Percentiles rank a stretch among this genome's conserved stretches.
Conservation (phyloP, 2,329 filamentous ascomycete species). For the Pseudocercospora musae region DNA sequence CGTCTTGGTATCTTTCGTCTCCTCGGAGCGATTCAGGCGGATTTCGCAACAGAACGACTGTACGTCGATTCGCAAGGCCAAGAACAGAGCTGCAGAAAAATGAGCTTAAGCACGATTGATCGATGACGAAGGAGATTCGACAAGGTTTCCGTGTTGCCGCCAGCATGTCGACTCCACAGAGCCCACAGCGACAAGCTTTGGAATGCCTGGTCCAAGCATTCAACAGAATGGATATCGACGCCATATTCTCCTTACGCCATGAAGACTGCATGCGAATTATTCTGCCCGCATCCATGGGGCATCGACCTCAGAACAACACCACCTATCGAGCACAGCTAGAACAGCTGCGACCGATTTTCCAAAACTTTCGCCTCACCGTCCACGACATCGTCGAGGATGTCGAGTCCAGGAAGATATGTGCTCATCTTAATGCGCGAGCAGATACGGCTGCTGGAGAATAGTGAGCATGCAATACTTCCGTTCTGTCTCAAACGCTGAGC, state of each 20-base stretch:
- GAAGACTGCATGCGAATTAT: conserved; percentile 31
- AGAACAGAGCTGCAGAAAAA: neutral
- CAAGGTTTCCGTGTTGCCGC: neutral
- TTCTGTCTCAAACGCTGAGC: neutral
- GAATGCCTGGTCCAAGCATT: conserved; percentile 33
- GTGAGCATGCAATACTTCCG: neutral
- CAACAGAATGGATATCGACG: conserved; percentile 32
- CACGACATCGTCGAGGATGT: conserved; percentile 35
- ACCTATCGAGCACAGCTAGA: conserved; percentile 21
- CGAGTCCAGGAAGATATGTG: conserved; percentile 29
- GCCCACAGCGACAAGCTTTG: conserved; percentile 32
- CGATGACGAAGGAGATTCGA: neutral
- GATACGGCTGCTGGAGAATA: conserved; percentile 29
- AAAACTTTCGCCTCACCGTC: conserved; percentile 32
- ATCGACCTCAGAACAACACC: conserved; percentile 27
- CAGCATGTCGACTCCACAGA: neutral
- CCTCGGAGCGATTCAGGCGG: neutral
- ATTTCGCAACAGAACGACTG: neutral
- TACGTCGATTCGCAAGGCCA: neutral
- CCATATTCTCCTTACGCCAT: conserved; percentile 32
- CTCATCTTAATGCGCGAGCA: conserved; percentile 35
- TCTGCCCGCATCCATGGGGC: conserved; percentile 31
- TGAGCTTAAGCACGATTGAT: neutral
- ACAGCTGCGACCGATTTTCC: conserved; percentile 31
- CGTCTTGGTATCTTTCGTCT: neutral